Evolutionary conservation across 2,329 filamentous ascomycete genomes (phyloP), one percentile per base, ranked within the genome.

Genomic region (Phaeophleospora eucalypticola): DNA sequence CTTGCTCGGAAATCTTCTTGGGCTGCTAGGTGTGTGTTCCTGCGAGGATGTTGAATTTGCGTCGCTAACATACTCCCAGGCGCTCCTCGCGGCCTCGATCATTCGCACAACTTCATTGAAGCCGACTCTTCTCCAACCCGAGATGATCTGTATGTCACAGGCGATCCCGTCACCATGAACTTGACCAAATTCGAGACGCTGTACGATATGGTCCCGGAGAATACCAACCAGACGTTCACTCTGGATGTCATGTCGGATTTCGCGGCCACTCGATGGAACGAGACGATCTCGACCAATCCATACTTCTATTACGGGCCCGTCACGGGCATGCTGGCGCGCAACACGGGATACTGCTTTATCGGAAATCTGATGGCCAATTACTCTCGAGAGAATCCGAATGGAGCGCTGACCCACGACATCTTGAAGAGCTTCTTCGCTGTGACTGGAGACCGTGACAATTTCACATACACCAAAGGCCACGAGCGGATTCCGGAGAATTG

Each of bases 61-160:
- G 24, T 16, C 36, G 17, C 20, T 44, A 41, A 2, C 21, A 43
- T 57, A 6, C 12, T 29, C 24, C 7, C 12, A 29, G 24, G 55
- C 33, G 48, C 39, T 24, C 60, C 61, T 14, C 49, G 57, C 38
- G 64, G 63, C 14, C 66, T 80, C 2, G 63, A 63, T 12, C 73
- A 73, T n/a, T 72, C 72, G 2, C 78, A 81, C 59, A 79, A 79
- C 58, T 72, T 74, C 45, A 75, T 79, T 55, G 78, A 81, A 64
- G 65, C 71, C 0, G 78, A 81, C 59, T 73, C 67, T 0, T 79
- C 76, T 36, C 69, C 71, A 36, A 78, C 76, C 0, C 71, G 77
- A 2, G 69, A 72, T 29, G 77, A 80, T 47, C 61, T 81, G 0
- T 80, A 80, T 58, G 46, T 60, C 3, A 58, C 56, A 15, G 56